phyloP scores from a whole-genome alignment of 495 filamentous ascomycete genomes.

The Pyrenula aspistea region DNA sequence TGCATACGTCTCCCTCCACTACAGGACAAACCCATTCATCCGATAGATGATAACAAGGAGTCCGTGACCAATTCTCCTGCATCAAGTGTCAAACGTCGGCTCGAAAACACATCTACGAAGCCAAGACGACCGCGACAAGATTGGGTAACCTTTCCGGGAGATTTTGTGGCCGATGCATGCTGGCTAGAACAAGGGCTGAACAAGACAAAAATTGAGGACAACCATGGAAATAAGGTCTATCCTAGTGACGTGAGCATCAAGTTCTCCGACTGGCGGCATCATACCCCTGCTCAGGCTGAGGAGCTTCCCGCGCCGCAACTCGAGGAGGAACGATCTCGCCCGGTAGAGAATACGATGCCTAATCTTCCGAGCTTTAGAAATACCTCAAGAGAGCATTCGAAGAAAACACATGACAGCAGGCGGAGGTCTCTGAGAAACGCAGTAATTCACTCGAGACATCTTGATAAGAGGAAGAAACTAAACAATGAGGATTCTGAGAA shows the following conservation, averaged over 20 bases:
- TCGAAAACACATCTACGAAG: slow-evolving; percentile 30
- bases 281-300: neutral
- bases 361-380: neutral
- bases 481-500: neutral
- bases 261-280: neutral
- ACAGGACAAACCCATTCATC: slow-evolving; percentile 12
- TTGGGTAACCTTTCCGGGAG: slow-evolving; percentile 66
- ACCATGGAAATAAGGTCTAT: slow-evolving; percentile 58
- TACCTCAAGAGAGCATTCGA: neutral
- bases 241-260: slow-evolving; percentile 13
- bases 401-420: neutral
- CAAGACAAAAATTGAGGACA: slow-evolving; percentile 63
- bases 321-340: neutral
- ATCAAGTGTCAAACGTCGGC: slow-evolving; percentile 22
- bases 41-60: slow-evolving; percentile 12
- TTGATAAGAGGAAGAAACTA: neutral
- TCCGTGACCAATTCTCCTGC: slow-evolving; percentile 18
- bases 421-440: neutral
- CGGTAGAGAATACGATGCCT: neutral
- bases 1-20: slow-evolving; percentile 46
- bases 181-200: slow-evolving; percentile 74
- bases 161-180: slow-evolving; percentile 71
- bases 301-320: neutral
- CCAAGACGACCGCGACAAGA: slow-evolving; percentile 57
- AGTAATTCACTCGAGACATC: neutral